Evolutionary conservation across 495 filamentous ascomycete species (phyloP).

Genomic region (Jackrogersella minutella): DNA sequence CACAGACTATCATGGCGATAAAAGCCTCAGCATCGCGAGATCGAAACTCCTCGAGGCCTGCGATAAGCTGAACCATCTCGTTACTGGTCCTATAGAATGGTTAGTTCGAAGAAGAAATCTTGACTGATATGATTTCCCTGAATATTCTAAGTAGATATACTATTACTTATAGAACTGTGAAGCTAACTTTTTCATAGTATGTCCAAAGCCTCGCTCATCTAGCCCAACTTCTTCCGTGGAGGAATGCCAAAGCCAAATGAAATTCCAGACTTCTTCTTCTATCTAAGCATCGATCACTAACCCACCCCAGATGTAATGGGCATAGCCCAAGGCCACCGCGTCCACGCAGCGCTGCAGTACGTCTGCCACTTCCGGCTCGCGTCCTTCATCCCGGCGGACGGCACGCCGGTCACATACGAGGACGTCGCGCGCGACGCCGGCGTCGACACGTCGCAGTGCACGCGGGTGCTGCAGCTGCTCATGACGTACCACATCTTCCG

Average conservation of each 20-base stretch:
- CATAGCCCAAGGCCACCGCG: conserved; percentile 37
- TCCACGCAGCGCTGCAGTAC: conserved; percentile 36
- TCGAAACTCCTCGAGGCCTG: conserved; percentile 39
- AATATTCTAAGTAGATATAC: not conserved
- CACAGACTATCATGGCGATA: conserved; percentile 38
- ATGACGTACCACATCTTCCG: conserved; percentile 61
- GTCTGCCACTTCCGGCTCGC: conserved; percentile 37
- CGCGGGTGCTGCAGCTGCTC: conserved; percentile 35
- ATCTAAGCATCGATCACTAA: not conserved
- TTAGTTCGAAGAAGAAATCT: conserved; percentile 1
- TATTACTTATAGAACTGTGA: not conserved
- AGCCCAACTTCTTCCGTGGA: not conserved
- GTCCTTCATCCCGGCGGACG: conserved; percentile 28
- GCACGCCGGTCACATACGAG: conserved; percentile 34
- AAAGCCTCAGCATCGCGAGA: conserved; percentile 40
- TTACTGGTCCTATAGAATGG: conserved; percentile 39
- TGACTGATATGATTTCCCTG: not conserved
- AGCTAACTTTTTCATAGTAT: conserved; percentile 26
- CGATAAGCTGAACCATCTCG: conserved; percentile 39
- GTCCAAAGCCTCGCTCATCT: not conserved
- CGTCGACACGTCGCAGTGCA: conserved; percentile 36
- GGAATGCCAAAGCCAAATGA: not conserved
- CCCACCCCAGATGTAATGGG: conserved; percentile 30
- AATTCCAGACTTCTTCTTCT: not conserved
- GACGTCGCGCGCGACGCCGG: conserved; percentile 26